A percentile compares a stretch with the other conserved stretches of the same genome.
These are phyloP conservation scores for Microbotryum saponariae DNA, from an alignment of 1,284 basidiomycete species.

Conservation along the genomic window DNA sequence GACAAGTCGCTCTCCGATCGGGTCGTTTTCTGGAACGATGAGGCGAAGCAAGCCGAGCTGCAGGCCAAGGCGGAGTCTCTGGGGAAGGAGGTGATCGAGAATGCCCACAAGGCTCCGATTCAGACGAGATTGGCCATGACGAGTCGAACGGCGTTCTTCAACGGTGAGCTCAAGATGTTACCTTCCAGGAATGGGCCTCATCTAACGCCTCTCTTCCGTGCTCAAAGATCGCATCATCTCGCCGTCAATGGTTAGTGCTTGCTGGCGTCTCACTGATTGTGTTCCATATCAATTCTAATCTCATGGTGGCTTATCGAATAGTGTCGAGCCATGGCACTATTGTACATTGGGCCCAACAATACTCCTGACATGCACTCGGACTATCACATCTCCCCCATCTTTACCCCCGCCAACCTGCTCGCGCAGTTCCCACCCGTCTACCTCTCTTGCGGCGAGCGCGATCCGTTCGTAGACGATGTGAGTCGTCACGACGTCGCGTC, in stretches of 20 bases:
- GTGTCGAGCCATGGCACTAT: conserved; percentile 98
- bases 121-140: conserved; percentile 92
- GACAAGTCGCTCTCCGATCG: conserved; percentile 44
- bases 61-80: conserved; percentile 34
- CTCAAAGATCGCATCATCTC: conserved; percentile 55
- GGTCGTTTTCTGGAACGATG: conserved; percentile 34
- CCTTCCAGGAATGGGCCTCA: neutral
- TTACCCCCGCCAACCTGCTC: conserved; percentile 72
- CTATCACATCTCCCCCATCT: conserved; percentile 88
- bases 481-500: conserved; percentile 10
- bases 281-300: neutral
- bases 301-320: conserved; percentile 38
- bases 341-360: conserved; percentile 86
- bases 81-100: conserved; percentile 25
- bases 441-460: conserved; percentile 68
- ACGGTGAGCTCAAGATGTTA: conserved; percentile 45
- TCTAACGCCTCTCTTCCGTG: neutral
- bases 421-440: conserved; percentile 82
- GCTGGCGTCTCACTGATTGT: neutral
- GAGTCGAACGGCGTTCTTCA: conserved; percentile 86
- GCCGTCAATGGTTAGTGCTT: conserved; percentile 71
- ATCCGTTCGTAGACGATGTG: conserved; percentile 92
- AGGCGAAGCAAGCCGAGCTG: conserved; percentile 19
- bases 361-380: conserved; percentile 90
- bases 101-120: conserved; percentile 48